A percentile compares a stretch with the other conserved stretches of the same genome.
These are phyloP conservation scores for Aspergillus neoniger DNA, from an alignment of 2,329 filamentous ascomycete species.

Conservation along the genomic window DNA sequence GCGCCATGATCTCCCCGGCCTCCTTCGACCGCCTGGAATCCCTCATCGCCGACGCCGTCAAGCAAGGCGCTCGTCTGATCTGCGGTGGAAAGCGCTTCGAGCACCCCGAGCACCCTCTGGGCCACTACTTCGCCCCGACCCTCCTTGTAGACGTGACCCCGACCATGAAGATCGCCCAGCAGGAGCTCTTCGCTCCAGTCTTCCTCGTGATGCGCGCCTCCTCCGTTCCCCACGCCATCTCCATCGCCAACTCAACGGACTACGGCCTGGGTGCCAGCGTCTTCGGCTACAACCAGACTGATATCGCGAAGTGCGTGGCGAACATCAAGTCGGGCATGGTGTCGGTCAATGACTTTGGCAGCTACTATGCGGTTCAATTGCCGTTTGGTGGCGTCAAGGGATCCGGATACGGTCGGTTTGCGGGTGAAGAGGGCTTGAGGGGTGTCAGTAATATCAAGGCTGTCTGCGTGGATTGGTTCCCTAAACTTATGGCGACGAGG, in stretches of 20 bases:
- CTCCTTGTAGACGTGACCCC: conserved; percentile 86
- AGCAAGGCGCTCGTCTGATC: conserved; percentile 75
- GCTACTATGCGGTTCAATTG: conserved; percentile 88
- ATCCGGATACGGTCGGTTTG: conserved; percentile 90
- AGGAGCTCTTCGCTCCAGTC: conserved; percentile 90
- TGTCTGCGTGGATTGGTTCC: conserved; percentile 74
- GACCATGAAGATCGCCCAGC: conserved; percentile 81
- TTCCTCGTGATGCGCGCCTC: conserved; percentile 79
- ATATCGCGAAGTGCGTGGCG: conserved; percentile 65
- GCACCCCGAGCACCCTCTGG: conserved; percentile 73
- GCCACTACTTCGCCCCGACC: conserved; percentile 91
- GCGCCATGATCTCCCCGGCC: conserved; percentile 81
- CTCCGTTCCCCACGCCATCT: conserved; percentile 67
- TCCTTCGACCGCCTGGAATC: conserved; percentile 74
- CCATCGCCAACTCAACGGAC: conserved; percentile 77
- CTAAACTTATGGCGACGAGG: conserved; percentile 62
- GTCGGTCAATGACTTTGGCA: conserved; percentile 91
- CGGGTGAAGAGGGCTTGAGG: conserved; percentile 82
- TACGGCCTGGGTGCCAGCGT: conserved; percentile 90
- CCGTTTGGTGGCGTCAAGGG: conserved; percentile 91
- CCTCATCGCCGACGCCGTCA: conserved; percentile 75
- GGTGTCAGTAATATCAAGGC: conserved; percentile 86
- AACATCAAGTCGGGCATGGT: conserved; percentile 85
- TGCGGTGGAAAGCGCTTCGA: conserved; percentile 71
- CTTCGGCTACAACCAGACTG: conserved; percentile 69